A percentile compares a stretch with the other conserved stretches of the same genome.
Conservation (phyloP, 371 early-diverging fungal genomes). For the Mucor indicus region DNA sequence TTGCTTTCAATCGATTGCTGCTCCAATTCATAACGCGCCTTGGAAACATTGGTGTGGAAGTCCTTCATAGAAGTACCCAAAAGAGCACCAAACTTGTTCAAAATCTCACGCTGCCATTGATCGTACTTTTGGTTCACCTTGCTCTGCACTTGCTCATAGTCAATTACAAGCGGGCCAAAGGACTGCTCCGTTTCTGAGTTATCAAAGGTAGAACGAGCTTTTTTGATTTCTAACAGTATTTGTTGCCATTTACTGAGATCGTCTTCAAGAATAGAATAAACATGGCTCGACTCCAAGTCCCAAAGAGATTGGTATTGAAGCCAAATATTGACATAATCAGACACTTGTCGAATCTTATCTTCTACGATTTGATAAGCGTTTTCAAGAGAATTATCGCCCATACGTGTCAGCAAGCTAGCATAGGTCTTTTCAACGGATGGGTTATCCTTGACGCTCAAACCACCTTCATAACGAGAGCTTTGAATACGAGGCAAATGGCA, state of each 20-base stretch:
- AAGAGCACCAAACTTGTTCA: slow-evolving; percentile 86
- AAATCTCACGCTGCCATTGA: slow-evolving; percentile 94
- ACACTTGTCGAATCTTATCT: slow-evolving; percentile 72
- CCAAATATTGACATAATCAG: slow-evolving; percentile 91
- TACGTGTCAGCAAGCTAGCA: slow-evolving; percentile 69
- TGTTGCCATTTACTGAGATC: slow-evolving; percentile 93
- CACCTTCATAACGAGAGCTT: slow-evolving; percentile 90
- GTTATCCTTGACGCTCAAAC: slow-evolving; percentile 58
- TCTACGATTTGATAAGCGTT: slow-evolving; percentile 87
- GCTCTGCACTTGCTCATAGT: slow-evolving; percentile 96
- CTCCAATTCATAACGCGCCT: slow-evolving; percentile 87
- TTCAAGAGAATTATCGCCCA: slow-evolving; percentile 67
- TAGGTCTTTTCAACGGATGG: slow-evolving; percentile 61
- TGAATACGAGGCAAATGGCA: slow-evolving; percentile 80
- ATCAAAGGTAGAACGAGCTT: slow-evolving; percentile 93
- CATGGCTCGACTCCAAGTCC: slow-evolving; percentile 89
- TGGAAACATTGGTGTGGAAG: slow-evolving; percentile 75
- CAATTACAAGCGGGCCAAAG: slow-evolving; percentile 86
- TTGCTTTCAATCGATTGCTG: slow-evolving; percentile 82
- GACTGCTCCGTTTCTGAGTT: slow-evolving; percentile 88
- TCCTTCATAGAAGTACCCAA: slow-evolving; percentile 83
- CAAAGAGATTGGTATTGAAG: slow-evolving; percentile 96
- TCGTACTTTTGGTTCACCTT: slow-evolving; percentile 98
- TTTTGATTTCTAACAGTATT: slow-evolving; percentile 91
- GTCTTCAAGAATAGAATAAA: slow-evolving; percentile 85